Conservation (phyloP, 2,329 filamentous ascomycete genomes). For the Plenodomus tracheiphilus region DNA sequence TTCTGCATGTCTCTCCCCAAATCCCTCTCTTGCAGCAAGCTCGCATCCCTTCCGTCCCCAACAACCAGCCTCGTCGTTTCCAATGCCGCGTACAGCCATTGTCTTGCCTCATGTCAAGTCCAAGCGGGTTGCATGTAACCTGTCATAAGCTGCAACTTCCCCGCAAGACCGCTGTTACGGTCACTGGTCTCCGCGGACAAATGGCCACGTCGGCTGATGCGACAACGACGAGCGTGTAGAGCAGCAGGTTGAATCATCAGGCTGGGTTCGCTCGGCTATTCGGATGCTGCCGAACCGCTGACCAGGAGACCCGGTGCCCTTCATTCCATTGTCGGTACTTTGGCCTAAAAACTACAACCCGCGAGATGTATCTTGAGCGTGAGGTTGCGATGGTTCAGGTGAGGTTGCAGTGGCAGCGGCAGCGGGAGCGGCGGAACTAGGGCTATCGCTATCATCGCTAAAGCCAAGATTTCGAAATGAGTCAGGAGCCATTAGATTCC, state of each 20-base stretch:
- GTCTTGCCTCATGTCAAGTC: conserved; percentile 1
- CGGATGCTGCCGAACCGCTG: conserved; percentile 34
- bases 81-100: conserved; percentile 10
- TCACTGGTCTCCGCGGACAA: background rate
- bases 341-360: conserved; percentile 16
- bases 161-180: background rate
- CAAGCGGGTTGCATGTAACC: background rate
- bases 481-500: conserved; percentile 94
- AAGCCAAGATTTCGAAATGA: conserved; percentile 95
- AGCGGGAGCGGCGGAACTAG: conserved; percentile 24
- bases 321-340: conserved; percentile 19
- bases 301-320: conserved; percentile 17
- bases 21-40: conserved; percentile 3
- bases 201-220: background rate
- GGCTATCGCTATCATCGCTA: conserved; percentile 51
- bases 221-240: background rate
- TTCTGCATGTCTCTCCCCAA: conserved; percentile 18
- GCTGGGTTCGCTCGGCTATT: conserved; percentile 20
- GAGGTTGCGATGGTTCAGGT: conserved; percentile 26
- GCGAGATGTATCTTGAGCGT: conserved; percentile 28
- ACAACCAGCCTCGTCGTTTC: conserved; percentile 5
- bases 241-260: background rate
- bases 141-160: background rate
- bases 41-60: background rate
- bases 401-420: conserved; percentile 34